Evolutionary conservation across 2,329 filamentous ascomycete species (phyloP).

Genomic region (Incumbomyces delicatus): DNA sequence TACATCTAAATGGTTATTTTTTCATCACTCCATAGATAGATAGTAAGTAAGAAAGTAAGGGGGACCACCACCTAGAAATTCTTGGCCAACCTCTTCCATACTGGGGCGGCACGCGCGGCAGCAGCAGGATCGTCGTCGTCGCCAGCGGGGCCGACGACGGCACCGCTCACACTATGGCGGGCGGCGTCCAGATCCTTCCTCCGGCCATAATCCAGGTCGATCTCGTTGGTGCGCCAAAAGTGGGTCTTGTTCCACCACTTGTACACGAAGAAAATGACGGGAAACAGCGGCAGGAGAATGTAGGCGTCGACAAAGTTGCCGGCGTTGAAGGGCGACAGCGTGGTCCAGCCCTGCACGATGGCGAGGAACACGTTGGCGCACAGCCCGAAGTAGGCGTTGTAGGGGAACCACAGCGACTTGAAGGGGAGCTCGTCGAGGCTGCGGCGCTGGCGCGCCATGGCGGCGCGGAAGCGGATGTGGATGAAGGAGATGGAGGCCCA

Average conservation of each 20-base stretch:
- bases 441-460: conserved; percentile 29
- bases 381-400: conserved; percentile 41
- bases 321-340: conserved; percentile 40
- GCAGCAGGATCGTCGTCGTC: too few species aligned
- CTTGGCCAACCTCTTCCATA: too few species aligned
- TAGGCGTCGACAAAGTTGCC: conserved; percentile 47
- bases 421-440: conserved; percentile 37
- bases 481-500: conserved; percentile 30
- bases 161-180: neutral
- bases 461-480: conserved; percentile 34
- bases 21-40: too few species aligned
- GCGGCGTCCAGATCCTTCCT: conserved; percentile 10
- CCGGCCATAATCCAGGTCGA: conserved; percentile 41
- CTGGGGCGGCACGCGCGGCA: too few species aligned
- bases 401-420: conserved; percentile 41
- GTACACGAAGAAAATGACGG: conserved; percentile 58
- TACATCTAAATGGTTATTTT: too few species aligned
- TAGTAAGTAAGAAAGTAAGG: too few species aligned
- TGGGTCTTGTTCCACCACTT: conserved; percentile 58
- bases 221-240: conserved; percentile 45
- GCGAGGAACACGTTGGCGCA: conserved; percentile 40
- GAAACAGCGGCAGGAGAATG: conserved; percentile 46
- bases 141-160: neutral
- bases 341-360: conserved; percentile 45
- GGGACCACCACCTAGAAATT: too few species aligned